Percentiles rank a stretch among this genome's conserved stretches.
Conservation (phyloP, 306 rosid genomes). For the Mimosa pudica region DNA sequence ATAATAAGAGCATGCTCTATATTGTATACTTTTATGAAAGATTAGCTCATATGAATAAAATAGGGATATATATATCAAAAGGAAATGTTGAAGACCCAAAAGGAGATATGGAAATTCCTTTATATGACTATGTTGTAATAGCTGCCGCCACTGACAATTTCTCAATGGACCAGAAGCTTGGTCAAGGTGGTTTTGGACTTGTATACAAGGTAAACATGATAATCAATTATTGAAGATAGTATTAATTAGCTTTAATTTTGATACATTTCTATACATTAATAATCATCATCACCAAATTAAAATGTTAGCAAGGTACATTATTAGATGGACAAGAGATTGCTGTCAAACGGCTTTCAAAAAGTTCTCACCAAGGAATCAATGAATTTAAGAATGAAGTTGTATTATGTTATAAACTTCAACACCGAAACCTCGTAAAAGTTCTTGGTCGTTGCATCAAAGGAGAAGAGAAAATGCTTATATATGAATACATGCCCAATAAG, state of each 20-base stretch:
- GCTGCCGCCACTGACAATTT: neutral
- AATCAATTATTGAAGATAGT: too few species aligned
- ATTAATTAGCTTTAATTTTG: too few species aligned
- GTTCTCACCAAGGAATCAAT: conserved; percentile 13
- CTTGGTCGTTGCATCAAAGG: conserved; percentile 29
- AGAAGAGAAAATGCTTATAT: conserved; percentile 32
- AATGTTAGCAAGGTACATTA: conserved; percentile 22
- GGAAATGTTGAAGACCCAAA: neutral
- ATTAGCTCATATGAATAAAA: too few species aligned
- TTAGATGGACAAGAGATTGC: conserved; percentile 32
- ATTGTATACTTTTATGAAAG: too few species aligned
- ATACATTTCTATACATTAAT: too few species aligned
- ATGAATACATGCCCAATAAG: too few species aligned
- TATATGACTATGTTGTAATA: neutral
- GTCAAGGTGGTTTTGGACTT: conserved; percentile 57
- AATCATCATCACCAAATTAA: too few species aligned
- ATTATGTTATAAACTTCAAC: conserved; percentile 37
- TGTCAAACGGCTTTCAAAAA: neutral
- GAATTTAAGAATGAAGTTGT: conserved; percentile 35
- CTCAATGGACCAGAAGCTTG: neutral
- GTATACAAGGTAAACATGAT: conserved; percentile 48
- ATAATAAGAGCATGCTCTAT: neutral
- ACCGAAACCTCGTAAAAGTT: conserved; percentile 32
- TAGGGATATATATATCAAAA: neutral
- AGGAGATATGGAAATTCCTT: neutral